Evolutionary conservation across 2,329 filamentous ascomycete genomes (phyloP).

Genomic region (Gnomoniopsis smithogilvyi): DNA sequence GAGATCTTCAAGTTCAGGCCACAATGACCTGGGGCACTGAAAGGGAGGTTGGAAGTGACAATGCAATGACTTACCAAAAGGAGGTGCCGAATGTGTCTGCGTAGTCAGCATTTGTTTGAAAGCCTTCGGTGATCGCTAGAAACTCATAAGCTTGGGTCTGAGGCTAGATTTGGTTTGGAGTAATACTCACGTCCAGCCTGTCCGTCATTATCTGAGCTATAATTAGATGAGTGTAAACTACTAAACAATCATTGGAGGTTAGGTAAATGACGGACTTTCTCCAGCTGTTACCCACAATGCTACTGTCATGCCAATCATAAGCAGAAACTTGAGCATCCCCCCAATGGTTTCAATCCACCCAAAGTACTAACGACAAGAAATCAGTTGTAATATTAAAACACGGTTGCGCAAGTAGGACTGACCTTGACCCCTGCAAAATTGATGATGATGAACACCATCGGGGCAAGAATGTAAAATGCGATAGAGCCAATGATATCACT

Average conservation of each 20-base stretch:
- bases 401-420: too few relatives aligned
- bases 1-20: too few relatives aligned
- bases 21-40: too few relatives aligned
- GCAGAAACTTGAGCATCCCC: conserved; percentile 19
- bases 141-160: neutral
- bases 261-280: conserved; percentile 12
- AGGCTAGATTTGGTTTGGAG: too few relatives aligned
- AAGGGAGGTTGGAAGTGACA: too few relatives aligned
- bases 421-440: conserved; percentile 16
- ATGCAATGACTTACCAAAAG: conserved; percentile 2
- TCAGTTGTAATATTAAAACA: too few relatives aligned
- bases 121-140: conserved; percentile 1
- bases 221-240: neutral
- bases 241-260: neutral
- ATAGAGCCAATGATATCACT: neutral
- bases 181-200: neutral
- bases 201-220: neutral
- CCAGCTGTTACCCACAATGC: conserved; percentile 18
- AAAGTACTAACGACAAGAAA: conserved; percentile 16
- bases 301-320: conserved; percentile 17
- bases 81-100: conserved; percentile 1
- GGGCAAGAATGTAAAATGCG: conserved; percentile 11
- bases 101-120: neutral
- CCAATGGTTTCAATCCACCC: conserved; percentile 23
- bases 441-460: conserved; percentile 9